Evolutionary conservation across 192 early-diverging fungal genomes (phyloP).

Genomic region (Obelidium mucronatum): DNA sequence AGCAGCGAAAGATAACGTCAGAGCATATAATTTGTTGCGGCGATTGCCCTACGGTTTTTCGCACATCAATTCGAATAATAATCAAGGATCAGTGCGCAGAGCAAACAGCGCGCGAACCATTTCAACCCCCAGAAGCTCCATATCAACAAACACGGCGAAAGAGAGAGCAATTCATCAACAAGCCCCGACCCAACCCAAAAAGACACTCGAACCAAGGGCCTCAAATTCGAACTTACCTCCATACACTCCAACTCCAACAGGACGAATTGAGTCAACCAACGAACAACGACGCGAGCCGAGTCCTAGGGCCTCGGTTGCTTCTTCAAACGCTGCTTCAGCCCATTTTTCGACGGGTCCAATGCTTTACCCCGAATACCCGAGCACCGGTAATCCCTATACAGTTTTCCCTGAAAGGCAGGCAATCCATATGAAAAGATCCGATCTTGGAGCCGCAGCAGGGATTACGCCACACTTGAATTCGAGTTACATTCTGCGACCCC

Average conservation of each 20-base stretch:
- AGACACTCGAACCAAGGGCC: no score
- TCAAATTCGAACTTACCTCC: no score
- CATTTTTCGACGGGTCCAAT: no score
- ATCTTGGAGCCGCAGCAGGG: background rate
- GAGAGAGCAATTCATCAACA: no score
- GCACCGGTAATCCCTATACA: background rate
- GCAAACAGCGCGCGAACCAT: background rate
- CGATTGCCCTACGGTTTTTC: background rate
- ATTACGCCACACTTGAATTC: slow-evolving; percentile 4
- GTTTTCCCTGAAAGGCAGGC: slow-evolving; percentile 18
- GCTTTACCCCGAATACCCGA: background rate
- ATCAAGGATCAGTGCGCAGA: background rate
- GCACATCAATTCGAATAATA: background rate
- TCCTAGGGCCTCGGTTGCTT: no score
- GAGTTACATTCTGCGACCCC: slow-evolving; percentile 11
- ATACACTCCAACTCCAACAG: no score
- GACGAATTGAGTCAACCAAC: no score
- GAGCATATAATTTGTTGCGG: slow-evolving; percentile 8
- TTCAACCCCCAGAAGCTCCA: background rate
- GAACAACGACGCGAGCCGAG: no score
- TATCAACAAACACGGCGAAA: background rate
- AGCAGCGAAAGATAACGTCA: background rate
- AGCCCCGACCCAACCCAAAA: no score
- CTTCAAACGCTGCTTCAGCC: no score
- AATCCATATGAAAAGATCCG: background rate